Conservation (phyloP, 257 asterid genomes). For the Euphrasia confusa region DNA sequence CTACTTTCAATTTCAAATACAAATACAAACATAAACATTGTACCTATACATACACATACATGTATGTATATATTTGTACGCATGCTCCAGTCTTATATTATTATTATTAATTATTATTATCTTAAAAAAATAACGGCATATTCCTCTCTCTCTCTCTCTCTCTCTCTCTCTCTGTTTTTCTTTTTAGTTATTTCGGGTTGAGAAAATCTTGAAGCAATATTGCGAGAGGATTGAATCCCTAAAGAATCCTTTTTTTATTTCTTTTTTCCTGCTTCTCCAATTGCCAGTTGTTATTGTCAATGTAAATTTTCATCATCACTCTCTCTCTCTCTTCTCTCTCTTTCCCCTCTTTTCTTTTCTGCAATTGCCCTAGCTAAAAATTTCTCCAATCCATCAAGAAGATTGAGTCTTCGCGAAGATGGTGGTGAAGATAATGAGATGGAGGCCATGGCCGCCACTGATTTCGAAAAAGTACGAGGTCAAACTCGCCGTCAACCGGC, state of each 20-base stretch:
- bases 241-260: not conserved
- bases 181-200: conserved; percentile 21
- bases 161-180: conserved; percentile 6
- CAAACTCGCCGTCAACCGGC: conserved; percentile 45
- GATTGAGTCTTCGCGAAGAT: conserved; percentile 27
- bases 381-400: conserved; percentile 1
- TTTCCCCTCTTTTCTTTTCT: conserved; percentile 1
- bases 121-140: conserved; percentile 39
- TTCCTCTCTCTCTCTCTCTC: conserved; percentile 22
- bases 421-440: conserved; percentile 91
- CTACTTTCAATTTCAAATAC: not conserved
- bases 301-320: conserved; percentile 19
- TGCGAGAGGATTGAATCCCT: not conserved
- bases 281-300: conserved; percentile 5
- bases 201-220: conserved; percentile 16
- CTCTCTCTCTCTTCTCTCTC: conserved; percentile 3
- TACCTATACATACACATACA: not conserved
- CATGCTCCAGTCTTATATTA: conserved; percentile 27
- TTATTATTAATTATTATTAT: conserved; percentile 22
- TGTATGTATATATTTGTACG: conserved; percentile 3
- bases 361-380: not conserved
- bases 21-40: conserved; percentile 18
- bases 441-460: conserved; percentile 98
- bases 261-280: conserved; percentile 23
- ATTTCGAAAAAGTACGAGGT: conserved; percentile 63